Evolutionary conservation across 2,329 filamentous ascomycete genomes (phyloP), one percentile per base, ranked within the genome.

Genomic region (Fusarium sp.): DNA sequence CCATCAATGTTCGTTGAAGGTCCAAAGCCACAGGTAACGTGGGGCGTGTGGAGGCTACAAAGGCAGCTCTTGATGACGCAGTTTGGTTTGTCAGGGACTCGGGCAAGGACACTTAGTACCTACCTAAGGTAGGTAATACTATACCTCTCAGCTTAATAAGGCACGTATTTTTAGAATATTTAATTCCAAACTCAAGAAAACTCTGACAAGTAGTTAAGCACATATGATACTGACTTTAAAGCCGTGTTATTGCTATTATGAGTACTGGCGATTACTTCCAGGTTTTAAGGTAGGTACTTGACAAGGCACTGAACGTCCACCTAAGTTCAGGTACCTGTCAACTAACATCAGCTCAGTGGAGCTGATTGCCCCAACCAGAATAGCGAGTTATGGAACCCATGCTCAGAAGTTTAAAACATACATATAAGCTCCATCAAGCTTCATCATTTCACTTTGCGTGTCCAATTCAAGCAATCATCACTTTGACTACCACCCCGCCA

Each of bases 31-130:
- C 61, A 37, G 33, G 52, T 65, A 60, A 71, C 69, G 71, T 78
- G 73, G 75, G 72, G 52, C 70, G 47, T 59, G 64, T 69, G 60
- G 69, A 47, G 70, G 67, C 66, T 66, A 63, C 67, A 77, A 64
- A 81, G 79, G 79, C 79, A 81, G 76, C 79, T 80, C 71, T 77
- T 58, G 77, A 80, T 81, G 79, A 81, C 79, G 79, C 79, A 81
- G 79, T 78, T 75, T 70, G 58, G 79, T 75, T 73, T 75, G 61
- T 38, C 64, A 69, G 63, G 64, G 30, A 50, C 47, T 33, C 47
- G 28, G 28, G 28, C 46, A 32, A 50, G 21, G 47, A 23, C 47
- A 23, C 52, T 28, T 28, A 28, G 28, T 28, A 28, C 28, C 53
- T 32, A 43, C 38, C n/a, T n/a, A n/a, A n/a, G n/a, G n/a, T 44